A percentile compares a stretch with the other conserved stretches of the same genome.
phyloP scores from a whole-genome alignment of 2,329 filamentous ascomycete species.

The Penicillium vulpinum region DNA sequence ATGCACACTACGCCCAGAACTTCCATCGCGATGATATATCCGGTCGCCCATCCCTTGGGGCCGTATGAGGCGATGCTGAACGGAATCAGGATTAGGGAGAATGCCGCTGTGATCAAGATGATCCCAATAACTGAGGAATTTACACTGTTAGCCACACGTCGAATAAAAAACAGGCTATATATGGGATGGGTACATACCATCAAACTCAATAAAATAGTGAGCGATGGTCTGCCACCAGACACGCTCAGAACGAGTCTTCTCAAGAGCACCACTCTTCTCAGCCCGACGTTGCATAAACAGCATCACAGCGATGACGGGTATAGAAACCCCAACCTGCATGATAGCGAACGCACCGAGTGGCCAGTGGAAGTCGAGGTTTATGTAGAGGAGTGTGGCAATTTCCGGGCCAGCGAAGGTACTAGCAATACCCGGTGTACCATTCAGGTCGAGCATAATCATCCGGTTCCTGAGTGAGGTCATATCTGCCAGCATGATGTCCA shows the following conservation, averaged over 20 bases:
- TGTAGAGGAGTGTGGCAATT: constrained; percentile 54
- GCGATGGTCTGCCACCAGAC: constrained; percentile 16
- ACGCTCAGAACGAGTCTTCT: constrained; percentile 15
- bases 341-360: constrained; percentile 64
- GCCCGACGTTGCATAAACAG: constrained; percentile 58
- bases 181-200: constrained; percentile 14
- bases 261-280: constrained; percentile 33
- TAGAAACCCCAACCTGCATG: constrained; percentile 46
- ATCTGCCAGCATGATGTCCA: constrained; percentile 63
- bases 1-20: constrained; percentile 7
- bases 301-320: constrained; percentile 58
- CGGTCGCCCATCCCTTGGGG: constrained; percentile 2
- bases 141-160: neutral
- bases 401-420: constrained; percentile 52
- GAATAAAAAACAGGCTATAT: neutral
- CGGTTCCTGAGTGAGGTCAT: constrained; percentile 62
- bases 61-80: constrained; percentile 2
- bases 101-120: constrained; percentile 6
- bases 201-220: constrained; percentile 26
- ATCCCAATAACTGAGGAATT: constrained; percentile 6
- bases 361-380: constrained; percentile 60
- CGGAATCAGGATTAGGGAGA: neutral
- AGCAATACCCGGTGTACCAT: constrained; percentile 60
- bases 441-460: constrained; percentile 59
- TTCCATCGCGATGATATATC: constrained; percentile 14